Evolutionary conservation across 164 flowering plant genomes (phyloP).

Genomic region (Nelumbo lutea): DNA sequence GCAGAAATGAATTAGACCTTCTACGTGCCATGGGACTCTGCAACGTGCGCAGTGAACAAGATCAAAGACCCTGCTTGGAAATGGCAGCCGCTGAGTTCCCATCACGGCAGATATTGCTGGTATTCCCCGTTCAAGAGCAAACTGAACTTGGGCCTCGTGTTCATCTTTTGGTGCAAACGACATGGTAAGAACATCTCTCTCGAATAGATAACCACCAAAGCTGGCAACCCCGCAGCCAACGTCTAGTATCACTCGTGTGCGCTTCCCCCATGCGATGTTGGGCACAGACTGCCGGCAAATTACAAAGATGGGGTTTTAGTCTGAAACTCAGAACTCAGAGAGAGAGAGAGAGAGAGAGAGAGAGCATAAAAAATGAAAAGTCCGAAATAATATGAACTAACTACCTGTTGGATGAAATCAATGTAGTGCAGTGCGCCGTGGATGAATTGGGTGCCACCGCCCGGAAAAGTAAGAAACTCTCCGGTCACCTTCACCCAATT

Average conservation of each 20-base stretch:
- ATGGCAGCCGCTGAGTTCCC: conserved; percentile 89
- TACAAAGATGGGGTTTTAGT: not conserved
- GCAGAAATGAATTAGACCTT: conserved; percentile 36
- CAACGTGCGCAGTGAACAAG: conserved; percentile 88
- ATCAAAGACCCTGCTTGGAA: conserved; percentile 87
- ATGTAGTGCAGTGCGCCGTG: conserved; percentile 94
- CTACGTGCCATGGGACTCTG: conserved; percentile 87
- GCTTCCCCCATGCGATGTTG: conserved; percentile 74
- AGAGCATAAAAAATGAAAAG: not conserved
- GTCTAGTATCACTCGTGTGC: conserved; percentile 66
- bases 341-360: not conserved
- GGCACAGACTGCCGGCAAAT: conserved; percentile 51
- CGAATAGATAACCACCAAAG: conserved; percentile 86
- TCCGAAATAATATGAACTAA: not conserved
- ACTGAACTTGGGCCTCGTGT: conserved; percentile 94
- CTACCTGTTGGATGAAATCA: conserved; percentile 69
- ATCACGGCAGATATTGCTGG: conserved; percentile 96
- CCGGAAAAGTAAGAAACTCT: conserved; percentile 84
- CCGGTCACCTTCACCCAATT: conserved; percentile 94
- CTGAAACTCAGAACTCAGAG: not conserved
- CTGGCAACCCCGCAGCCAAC: conserved; percentile 98
- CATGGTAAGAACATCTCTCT: conserved; percentile 81
- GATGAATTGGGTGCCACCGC: conserved; percentile 98
- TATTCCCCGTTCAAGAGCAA: conserved; percentile 90
- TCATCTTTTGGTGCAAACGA: conserved; percentile 98